phyloP scores from a whole-genome alignment of 1,284 basidiomycete genomes.

The Trichosporon coremiiforme region DNA sequence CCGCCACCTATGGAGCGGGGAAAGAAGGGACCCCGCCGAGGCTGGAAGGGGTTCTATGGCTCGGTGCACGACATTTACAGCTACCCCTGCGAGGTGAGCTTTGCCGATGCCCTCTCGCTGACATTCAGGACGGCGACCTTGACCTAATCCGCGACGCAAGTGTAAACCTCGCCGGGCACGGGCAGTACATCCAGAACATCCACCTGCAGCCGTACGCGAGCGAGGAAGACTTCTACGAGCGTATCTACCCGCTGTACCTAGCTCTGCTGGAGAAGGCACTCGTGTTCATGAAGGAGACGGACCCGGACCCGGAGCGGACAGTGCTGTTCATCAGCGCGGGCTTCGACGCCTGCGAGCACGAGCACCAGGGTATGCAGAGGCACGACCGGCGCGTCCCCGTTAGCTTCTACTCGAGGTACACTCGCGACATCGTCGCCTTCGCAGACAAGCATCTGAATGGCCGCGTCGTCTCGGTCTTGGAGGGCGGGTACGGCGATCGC shows the following conservation, averaged over 20 bases:
- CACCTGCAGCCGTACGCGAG: constrained; percentile 77
- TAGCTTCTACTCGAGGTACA: constrained; percentile 83
- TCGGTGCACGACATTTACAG: constrained; percentile 85
- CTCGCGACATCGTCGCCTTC: constrained; percentile 69
- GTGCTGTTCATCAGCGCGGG: constrained; percentile 77
- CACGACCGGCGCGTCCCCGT: constrained; percentile 86
- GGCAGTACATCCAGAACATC: constrained; percentile 88
- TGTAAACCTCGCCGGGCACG: constrained; percentile 76
- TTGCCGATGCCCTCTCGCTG: not conserved
- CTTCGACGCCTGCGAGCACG: constrained; percentile 92
- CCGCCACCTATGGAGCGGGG: constrained; percentile 45
- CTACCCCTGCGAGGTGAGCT: constrained; percentile 82
- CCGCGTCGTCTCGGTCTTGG: constrained; percentile 80
- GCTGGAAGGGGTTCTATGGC: constrained; percentile 79
- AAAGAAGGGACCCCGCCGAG: constrained; percentile 56
- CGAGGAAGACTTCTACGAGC: constrained; percentile 74
- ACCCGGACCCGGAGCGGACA: constrained; percentile 68
- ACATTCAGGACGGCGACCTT: constrained; percentile 71
- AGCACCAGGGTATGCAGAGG: constrained; percentile 86
- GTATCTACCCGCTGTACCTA: constrained; percentile 72
- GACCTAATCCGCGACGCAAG: constrained; percentile 84
- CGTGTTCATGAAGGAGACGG: constrained; percentile 70
- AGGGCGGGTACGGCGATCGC: constrained; percentile 92
- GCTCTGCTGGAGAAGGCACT: constrained; percentile 71
- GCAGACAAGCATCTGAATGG: constrained; percentile 70